Conservation (phyloP, 306 rosid species). For the Medicago ruthenica region DNA sequence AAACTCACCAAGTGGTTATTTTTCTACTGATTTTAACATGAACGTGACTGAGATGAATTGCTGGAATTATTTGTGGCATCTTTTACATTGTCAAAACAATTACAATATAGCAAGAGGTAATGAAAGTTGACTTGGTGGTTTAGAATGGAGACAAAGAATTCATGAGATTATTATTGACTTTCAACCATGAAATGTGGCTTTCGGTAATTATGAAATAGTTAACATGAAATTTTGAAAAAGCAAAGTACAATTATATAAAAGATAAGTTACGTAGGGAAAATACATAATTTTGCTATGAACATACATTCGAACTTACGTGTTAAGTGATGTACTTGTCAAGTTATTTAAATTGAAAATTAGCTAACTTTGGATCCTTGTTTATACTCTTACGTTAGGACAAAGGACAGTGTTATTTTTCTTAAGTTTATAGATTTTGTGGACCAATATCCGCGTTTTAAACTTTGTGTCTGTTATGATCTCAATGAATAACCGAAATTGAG, state of each 20-base stretch:
- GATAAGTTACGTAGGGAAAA: background rate
- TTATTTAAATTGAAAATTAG: background rate
- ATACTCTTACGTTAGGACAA: background rate
- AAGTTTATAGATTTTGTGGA: background rate
- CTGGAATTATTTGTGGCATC: constrained; percentile 23
- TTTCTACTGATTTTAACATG: constrained; percentile 20
- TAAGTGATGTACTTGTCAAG: background rate
- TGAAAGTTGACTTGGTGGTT: constrained; percentile 40
- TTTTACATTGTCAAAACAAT: constrained; percentile 26
- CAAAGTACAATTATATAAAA: background rate
- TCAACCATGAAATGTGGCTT: background rate
- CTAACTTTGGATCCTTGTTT: background rate
- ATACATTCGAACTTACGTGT: background rate
- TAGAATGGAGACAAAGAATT: background rate
- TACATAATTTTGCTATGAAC: background rate
- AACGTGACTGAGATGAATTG: constrained; percentile 5
- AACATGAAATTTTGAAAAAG: background rate
- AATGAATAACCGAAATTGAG: too few species aligned
- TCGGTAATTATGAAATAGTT: background rate
- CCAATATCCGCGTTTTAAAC: background rate
- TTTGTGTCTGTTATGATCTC: too few species aligned
- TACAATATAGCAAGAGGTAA: constrained; percentile 15
- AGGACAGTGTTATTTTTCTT: background rate
- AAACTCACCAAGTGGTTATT: constrained; percentile 43
- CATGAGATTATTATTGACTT: constrained; percentile 14